Percentiles rank a stretch among this genome's conserved stretches.
These are phyloP conservation scores for Cladosporium phlei DNA, from an alignment of 2,329 filamentous ascomycete species.

Conservation along the genomic window DNA sequence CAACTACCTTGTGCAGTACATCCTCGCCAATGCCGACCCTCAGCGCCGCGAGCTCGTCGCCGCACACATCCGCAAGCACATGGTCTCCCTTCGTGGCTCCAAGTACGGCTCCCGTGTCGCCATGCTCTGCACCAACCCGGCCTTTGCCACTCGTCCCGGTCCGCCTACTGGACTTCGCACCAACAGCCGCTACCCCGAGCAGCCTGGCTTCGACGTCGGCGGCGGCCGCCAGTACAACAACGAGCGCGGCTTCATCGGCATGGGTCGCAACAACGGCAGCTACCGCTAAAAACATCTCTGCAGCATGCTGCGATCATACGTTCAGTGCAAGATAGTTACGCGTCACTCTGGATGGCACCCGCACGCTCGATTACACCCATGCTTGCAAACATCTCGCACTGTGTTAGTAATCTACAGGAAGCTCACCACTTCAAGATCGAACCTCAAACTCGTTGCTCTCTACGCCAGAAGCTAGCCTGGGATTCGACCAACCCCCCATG, in stretches of 20 bases:
- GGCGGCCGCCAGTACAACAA: constrained; percentile 17
- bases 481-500: constrained; percentile 3
- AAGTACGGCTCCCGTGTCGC: constrained; percentile 98
- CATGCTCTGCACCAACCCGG: constrained; percentile 97
- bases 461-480: constrained; percentile 15
- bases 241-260: constrained; percentile 12
- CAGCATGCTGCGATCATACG: constrained; percentile 17
- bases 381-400: constrained; percentile 11
- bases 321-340: constrained; percentile 7
- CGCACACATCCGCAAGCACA: constrained; percentile 92
- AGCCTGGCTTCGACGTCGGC: constrained; percentile 10
- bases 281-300: constrained; percentile 23
- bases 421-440: constrained; percentile 1
- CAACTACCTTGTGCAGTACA: constrained; percentile 97
- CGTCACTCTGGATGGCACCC: constrained; percentile 1
- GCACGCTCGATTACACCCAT: neutral
- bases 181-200: constrained; percentile 18
- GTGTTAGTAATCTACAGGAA: constrained; percentile 6
- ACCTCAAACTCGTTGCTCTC: constrained; percentile 14
- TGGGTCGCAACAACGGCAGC: constrained; percentile 22
- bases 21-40: constrained; percentile 78
- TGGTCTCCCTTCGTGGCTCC: constrained; percentile 96
- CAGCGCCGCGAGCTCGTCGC: constrained; percentile 93
- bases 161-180: constrained; percentile 61
- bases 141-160: constrained; percentile 80